Percentiles rank a stretch among this genome's conserved stretches.
Conservation (phyloP, 73 alveolate genomes). For the Paramecium tetraurelia region DNA sequence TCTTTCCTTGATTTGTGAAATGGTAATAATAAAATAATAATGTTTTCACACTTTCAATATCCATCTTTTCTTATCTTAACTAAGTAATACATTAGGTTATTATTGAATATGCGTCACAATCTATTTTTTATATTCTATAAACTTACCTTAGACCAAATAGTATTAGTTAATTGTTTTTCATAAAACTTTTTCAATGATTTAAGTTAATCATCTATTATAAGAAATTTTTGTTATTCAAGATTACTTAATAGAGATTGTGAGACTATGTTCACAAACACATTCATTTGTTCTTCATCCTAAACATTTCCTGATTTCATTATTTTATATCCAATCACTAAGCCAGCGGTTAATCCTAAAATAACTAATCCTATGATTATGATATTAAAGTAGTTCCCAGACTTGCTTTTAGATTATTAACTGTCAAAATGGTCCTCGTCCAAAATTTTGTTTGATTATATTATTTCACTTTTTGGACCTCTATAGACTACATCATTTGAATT, state of each 20-base stretch:
- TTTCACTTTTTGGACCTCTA: background rate
- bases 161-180: background rate
- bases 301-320: background rate
- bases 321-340: background rate
- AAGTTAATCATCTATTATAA: background rate
- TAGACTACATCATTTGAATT: background rate
- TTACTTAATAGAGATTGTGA: background rate
- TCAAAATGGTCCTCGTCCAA: background rate
- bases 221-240: background rate
- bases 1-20: slow-evolving; percentile 39
- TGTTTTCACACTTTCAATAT: background rate
- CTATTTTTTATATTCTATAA: background rate
- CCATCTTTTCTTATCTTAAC: background rate
- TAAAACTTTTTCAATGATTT: background rate
- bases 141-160: background rate
- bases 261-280: background rate
- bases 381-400: background rate
- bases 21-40: background rate
- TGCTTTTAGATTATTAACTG: background rate
- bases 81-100: background rate
- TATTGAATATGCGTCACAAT: background rate
- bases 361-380: background rate
- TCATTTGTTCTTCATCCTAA: background rate
- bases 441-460: background rate
- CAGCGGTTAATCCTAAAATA: background rate